These are phyloP conservation scores for Golovinomyces cichoracearum DNA, from an alignment of 2,329 filamentous ascomycete species.

Conservation along the genomic window DNA sequence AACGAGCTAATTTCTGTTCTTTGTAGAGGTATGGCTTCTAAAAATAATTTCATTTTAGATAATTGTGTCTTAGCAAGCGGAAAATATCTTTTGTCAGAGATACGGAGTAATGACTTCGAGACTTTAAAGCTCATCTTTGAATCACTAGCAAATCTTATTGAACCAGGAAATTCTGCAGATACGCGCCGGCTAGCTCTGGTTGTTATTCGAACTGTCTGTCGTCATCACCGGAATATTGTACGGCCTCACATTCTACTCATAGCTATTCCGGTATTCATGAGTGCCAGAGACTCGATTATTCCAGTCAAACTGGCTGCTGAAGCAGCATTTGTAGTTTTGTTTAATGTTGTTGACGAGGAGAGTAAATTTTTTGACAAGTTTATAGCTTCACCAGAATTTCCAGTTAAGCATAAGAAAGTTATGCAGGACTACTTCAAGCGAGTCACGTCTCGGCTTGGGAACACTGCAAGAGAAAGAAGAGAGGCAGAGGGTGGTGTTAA, in stretches of 20 bases:
- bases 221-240: conserved; percentile 53
- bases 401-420: conserved; percentile 51
- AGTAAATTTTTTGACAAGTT: conserved; percentile 74
- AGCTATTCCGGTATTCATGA: conserved; percentile 63
- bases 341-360: conserved; percentile 73
- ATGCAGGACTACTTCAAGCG: conserved; percentile 97
- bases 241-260: conserved; percentile 58
- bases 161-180: conserved; percentile 54
- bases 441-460: conserved; percentile 60
- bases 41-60: conserved; percentile 58
- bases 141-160: conserved; percentile 45
- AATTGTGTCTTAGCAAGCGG: conserved; percentile 74
- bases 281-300: conserved; percentile 74
- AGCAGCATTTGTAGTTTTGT: conserved; percentile 75
- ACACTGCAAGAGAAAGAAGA: conserved; percentile 63
- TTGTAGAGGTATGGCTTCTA: conserved; percentile 51
- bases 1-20: conserved; percentile 57
- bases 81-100: conserved; percentile 56
- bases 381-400: conserved; percentile 42
- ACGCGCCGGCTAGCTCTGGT: conserved; percentile 69
- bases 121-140: conserved; percentile 57
- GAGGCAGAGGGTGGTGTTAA: conserved; percentile 80
- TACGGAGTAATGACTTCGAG: conserved; percentile 43
- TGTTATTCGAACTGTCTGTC: conserved; percentile 59
- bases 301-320: conserved; percentile 89